Base-by-base conservation (phyloP, 192 early-diverging fungal genomes). In the Coemansia sp. region DNA sequence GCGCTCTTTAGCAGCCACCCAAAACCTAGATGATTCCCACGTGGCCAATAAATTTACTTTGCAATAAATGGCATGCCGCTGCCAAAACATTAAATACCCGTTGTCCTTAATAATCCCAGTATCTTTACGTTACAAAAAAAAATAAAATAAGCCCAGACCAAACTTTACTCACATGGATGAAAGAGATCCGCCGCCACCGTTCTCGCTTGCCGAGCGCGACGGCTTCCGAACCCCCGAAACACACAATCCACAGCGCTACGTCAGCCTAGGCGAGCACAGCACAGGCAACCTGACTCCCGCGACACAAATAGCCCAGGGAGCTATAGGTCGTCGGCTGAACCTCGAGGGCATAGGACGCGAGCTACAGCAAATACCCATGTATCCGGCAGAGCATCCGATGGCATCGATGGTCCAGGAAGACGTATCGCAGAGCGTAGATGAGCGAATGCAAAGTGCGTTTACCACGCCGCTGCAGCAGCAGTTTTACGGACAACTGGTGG, bases 321-420 rank as follows among this genome's bases (percentile, higher is more conserved):
- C 50, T 11, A 24, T 39, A 20, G 56, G 56, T 23, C 56, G 56
- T 22, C 34, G 56, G 3, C 56, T 58, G 29, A 23, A 58, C 22
- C 56, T 58, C 18, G 56, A 58, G 22, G 9, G 36, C 20, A 39
- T 45, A 9, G 56, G 32, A 16, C 56, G 45, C 11, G 8, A 42
- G 22, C 49, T 22, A 4, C n/a, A 23, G 16, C 49, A 51, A 10
- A 42, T 42, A 42, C 39, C 39, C 3, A 13, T 16, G 39, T 42
- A 42, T 42, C 39, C 11, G 39, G 11, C 39, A 4, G 39, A 42
- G 16, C 49, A 51, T 16, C 54, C 54, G 18, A 36, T 36, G 28
- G 30, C 54, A 35, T 56, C 54, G 4, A 56, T 56, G 32, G 10
- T 56, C 9, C 57, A 58, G 19, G 39, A 42, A 20, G 42, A 25